Evolutionary conservation across 2,329 filamentous ascomycete species (phyloP), one percentile per base, ranked within the genome.

Genomic region (Aureobasidium pullulans): DNA sequence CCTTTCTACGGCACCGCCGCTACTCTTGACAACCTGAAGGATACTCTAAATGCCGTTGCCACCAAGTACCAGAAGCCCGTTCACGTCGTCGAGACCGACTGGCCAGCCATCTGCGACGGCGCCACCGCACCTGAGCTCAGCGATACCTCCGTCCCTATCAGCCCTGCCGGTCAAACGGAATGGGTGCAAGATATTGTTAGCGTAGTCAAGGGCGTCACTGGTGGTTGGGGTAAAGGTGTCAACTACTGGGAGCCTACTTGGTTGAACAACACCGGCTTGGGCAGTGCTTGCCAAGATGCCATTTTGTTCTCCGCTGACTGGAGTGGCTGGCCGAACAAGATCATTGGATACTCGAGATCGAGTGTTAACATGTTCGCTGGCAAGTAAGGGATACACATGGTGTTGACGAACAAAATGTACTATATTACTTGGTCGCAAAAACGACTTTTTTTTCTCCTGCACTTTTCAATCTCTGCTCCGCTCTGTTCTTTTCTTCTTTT

Each of bases 161-260:
- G 65, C 19, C 58, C 64, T 19, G 64, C 59, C 1, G 68, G 67
- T 1, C 69, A 70, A 60, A 65, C 61, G n/a, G 61, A 61, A 11
- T 70, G 68, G 67, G 61, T 69, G 31, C 59, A 65, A 28, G 65
- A 66, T 57, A 64, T 71, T 13, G 64, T 66, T 2, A 42, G 40
- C 39, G 61, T 64, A 13, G 57, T 65, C 23, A 50, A 62, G 37
- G 50, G 47, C 28, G 61, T 65, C 29, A 57, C 42, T 9, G 63
- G 62, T 19, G 66, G 66, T 16, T 60, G 61, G 40, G 68, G 65
- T 2, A 65, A 62, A 48, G 72, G 73, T 1, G 29, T 70, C 19
- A 67, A 67, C 48, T 70, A 70, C 58, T 71, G 68, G 68, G 67
- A 70, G 61, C 69, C 69, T 4, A 66, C 68, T 5, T 70, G 67